Conservation (phyloP, 2,329 filamentous ascomycete species). For the Nemania sp. region DNA sequence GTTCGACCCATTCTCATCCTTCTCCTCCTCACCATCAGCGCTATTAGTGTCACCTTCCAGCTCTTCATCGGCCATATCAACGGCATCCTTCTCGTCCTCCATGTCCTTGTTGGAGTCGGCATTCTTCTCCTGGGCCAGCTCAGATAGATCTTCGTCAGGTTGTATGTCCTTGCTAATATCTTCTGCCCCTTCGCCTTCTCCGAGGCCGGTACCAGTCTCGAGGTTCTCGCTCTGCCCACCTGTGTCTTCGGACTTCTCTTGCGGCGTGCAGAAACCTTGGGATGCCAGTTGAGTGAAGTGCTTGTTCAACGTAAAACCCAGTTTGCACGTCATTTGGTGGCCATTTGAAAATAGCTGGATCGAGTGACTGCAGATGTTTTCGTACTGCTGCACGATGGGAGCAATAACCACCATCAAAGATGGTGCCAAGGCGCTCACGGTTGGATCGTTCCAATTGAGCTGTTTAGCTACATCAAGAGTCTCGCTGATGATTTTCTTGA, state of each 20-base stretch:
- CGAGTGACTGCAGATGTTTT: constrained; percentile 61
- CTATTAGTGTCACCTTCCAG: constrained; percentile 82
- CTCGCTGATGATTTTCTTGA: constrained; percentile 49
- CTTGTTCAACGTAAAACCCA: constrained; percentile 75
- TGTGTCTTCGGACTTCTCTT: constrained; percentile 76
- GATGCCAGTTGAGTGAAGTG: constrained; percentile 78
- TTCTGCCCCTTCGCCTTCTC: constrained; percentile 92
- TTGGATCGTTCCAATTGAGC: constrained; percentile 48
- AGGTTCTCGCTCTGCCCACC: constrained; percentile 75
- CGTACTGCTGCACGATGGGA: constrained; percentile 78
- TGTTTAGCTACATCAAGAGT: constrained; percentile 33
- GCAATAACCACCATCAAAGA: constrained; percentile 64
- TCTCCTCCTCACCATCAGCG: constrained; percentile 64
- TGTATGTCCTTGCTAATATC: constrained; percentile 98
- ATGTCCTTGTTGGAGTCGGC: constrained; percentile 68
- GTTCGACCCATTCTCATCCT: constrained; percentile 63
- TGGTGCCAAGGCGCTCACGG: constrained; percentile 51
- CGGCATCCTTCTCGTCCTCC: constrained; percentile 80
- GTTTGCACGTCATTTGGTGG: constrained; percentile 72
- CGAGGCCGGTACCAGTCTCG: constrained; percentile 89
- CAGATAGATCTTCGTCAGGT: constrained; percentile 89
- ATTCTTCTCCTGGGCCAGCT: constrained; percentile 84
- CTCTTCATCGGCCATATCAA: constrained; percentile 92
- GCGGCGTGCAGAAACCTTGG: constrained; percentile 89
- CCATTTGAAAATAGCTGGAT: constrained; percentile 63